Evolutionary conservation across 2,329 filamentous ascomycete genomes (phyloP).

Genomic region (Lomentospora prolificans): DNA sequence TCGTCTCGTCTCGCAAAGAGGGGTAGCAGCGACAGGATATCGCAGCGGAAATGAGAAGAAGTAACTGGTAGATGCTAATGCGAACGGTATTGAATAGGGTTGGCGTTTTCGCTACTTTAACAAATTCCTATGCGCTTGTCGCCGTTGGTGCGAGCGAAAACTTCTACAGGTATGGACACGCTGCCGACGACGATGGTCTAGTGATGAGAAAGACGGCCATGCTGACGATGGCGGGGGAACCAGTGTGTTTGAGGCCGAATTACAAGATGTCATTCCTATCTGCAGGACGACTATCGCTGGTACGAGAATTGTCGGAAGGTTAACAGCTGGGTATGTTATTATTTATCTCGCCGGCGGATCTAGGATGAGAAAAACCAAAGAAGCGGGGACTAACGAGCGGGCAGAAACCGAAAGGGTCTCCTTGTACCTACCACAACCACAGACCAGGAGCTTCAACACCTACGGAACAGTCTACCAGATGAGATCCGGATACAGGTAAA

Average conservation of each 20-base stretch:
- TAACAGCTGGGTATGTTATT: conserved; percentile 71
- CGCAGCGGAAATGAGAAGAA: background rate
- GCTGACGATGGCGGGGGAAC: background rate
- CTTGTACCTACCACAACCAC: conserved; percentile 93
- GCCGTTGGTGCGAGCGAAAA: conserved; percentile 94
- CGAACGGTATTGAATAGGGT: conserved; percentile 48
- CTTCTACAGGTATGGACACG: conserved; percentile 68
- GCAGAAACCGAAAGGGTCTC: conserved; percentile 87
- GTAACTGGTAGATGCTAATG: background rate
- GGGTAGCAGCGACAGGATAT: background rate
- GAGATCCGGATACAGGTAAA: conserved; percentile 68
- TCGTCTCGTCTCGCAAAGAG: background rate
- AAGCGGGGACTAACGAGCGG: background rate
- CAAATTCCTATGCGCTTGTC: conserved; percentile 92
- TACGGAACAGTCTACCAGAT: conserved; percentile 90
- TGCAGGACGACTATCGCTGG: conserved; percentile 94
- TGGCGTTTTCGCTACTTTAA: conserved; percentile 92
- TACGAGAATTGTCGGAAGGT: conserved; percentile 87
- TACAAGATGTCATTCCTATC: conserved; percentile 95
- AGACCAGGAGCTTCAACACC: conserved; percentile 95
- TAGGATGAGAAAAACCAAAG: no score
- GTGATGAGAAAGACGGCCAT: background rate
- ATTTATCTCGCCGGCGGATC: background rate
- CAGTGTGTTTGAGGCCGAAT: conserved; percentile 92
- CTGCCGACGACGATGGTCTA: background rate